Conservation (phyloP, 495 filamentous ascomycete species). For the Talaromyces trachyspermus region DNA sequence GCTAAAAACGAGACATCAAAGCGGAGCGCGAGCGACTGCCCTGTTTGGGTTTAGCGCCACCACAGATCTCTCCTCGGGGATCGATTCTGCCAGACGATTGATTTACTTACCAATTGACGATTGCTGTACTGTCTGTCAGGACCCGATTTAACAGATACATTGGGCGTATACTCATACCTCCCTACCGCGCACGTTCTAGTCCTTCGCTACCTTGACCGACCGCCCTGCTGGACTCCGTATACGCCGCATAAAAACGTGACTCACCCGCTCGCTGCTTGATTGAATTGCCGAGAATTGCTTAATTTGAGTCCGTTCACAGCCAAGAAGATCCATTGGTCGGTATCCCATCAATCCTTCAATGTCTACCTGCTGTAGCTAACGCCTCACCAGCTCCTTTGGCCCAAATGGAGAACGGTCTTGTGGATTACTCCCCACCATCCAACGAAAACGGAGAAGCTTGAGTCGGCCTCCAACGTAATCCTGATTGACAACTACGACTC, state of each 20-base stretch:
- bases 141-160: too few species aligned
- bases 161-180: too few species aligned
- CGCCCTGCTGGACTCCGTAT: too few species aligned
- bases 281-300: too few species aligned
- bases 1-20: slow-evolving; percentile 3
- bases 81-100: too few species aligned
- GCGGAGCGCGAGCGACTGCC: slow-evolving; percentile 9
- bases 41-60: slow-evolving; percentile 29
- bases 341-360: too few species aligned
- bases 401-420: slow-evolving; percentile 48
- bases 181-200: too few species aligned
- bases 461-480: slow-evolving; percentile 80
- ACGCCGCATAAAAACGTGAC: too few species aligned
- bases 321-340: slow-evolving; percentile 53
- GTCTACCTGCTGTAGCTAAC: too few species aligned
- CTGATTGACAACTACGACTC: slow-evolving; percentile 99
- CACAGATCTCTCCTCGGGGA: neutral
- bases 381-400: neutral
- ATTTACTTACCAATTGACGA: neutral
- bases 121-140: neutral
- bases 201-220: too few species aligned
- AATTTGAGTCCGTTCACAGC: too few species aligned
- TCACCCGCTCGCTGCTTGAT: too few species aligned
- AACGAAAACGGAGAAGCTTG: slow-evolving; percentile 55
- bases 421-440: slow-evolving; percentile 85